Evolutionary conservation across 768 basidiomycete genomes (phyloP).

Genomic region (Leccinum uliginosum): DNA sequence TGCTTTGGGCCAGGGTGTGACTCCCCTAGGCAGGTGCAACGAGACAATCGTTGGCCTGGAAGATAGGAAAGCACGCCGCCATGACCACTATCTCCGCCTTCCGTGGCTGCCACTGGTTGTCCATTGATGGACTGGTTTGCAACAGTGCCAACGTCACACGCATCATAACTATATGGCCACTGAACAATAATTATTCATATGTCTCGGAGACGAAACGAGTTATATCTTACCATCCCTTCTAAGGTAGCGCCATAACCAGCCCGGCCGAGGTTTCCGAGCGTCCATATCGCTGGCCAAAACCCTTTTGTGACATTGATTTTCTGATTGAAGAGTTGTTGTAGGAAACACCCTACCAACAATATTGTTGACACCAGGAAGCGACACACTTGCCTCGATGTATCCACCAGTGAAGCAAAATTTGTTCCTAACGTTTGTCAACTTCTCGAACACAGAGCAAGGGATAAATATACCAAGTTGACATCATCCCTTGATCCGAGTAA

Average conservation of each 20-base stretch:
- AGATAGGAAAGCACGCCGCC: constrained; percentile 61
- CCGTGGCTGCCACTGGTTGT: constrained; percentile 54
- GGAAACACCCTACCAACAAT: constrained; percentile 42
- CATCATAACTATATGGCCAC: constrained; percentile 68
- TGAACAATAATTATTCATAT: constrained; percentile 13
- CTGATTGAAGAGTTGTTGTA: not conserved
- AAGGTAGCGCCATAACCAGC: constrained; percentile 67
- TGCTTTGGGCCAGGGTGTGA: constrained; percentile 80
- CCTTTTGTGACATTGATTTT: constrained; percentile 22
- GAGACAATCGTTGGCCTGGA: constrained; percentile 77
- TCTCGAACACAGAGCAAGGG: not conserved
- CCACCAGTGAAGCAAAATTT: constrained; percentile 91
- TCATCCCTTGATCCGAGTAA: constrained; percentile 42
- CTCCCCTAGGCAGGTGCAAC: constrained; percentile 81
- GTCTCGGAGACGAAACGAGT: not conserved
- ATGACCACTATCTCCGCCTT: constrained; percentile 29
- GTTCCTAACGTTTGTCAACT: constrained; percentile 47
- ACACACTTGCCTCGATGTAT: constrained; percentile 60
- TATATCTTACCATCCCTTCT: constrained; percentile 42
- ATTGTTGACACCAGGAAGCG: constrained; percentile 63
- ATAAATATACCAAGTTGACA: constrained; percentile 35
- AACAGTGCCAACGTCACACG: constrained; percentile 82
- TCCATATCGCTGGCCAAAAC: constrained; percentile 56
- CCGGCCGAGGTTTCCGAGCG: constrained; percentile 55
- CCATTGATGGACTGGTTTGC: constrained; percentile 77